Conservation (phyloP, 257 asterid genomes). For the Jasminum sambac region DNA sequence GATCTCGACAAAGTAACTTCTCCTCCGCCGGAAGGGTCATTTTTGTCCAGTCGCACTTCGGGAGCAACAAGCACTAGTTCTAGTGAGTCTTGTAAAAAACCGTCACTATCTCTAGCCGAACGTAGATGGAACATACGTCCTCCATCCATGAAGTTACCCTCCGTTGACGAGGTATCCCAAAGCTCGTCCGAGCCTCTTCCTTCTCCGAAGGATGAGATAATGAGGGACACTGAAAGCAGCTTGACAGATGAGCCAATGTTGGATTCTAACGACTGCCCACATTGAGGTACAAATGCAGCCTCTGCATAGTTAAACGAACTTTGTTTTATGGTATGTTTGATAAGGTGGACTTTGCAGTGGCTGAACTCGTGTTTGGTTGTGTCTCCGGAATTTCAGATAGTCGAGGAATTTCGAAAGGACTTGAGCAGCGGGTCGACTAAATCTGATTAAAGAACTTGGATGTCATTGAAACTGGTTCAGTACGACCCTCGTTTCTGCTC, state of each 20-base stretch:
- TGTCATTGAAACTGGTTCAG: constrained; percentile 27
- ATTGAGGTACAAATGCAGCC: constrained; percentile 29
- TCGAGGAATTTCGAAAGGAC: constrained; percentile 53
- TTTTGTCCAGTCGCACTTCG: constrained; percentile 27
- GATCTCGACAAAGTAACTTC: constrained; percentile 30
- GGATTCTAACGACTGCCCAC: constrained; percentile 40
- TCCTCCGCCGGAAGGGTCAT: constrained; percentile 34
- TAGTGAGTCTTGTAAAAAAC: constrained; percentile 33
- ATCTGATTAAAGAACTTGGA: background rate
- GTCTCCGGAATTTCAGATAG: constrained; percentile 39
- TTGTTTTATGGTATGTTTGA: background rate
- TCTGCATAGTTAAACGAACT: background rate
- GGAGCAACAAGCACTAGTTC: constrained; percentile 34
- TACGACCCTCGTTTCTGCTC: constrained; percentile 36
- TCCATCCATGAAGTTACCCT: constrained; percentile 48
- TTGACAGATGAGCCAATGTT: constrained; percentile 35
- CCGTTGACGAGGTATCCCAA: constrained; percentile 52
- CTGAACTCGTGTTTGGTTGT: background rate
- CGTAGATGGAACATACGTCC: constrained; percentile 49
- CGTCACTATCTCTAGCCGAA: constrained; percentile 47
- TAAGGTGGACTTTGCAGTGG: background rate
- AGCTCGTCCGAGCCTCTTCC: constrained; percentile 39
- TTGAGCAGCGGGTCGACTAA: constrained; percentile 33
- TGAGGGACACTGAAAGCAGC: constrained; percentile 34
- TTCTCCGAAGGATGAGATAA: constrained; percentile 39